A percentile compares a stretch with the other conserved stretches of the same genome.
phyloP scores from a whole-genome alignment of 1,284 basidiomycete genomes.

The Ceratobasidium sp. region DNA sequence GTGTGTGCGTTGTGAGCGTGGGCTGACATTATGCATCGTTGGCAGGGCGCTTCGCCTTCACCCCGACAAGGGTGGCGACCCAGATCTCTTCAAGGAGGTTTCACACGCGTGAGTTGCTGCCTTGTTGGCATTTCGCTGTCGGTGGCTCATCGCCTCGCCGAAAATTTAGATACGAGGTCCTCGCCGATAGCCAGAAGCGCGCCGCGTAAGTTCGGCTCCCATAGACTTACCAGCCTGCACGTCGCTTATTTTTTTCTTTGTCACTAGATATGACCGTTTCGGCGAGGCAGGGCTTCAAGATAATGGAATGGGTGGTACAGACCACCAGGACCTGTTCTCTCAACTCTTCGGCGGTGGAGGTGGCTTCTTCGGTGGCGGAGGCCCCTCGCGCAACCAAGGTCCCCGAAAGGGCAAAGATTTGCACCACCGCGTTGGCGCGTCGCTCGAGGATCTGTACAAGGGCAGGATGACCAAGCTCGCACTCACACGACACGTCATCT shows the following conservation, averaged over 20 bases:
- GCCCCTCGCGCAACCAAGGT: slow-evolving; percentile 74
- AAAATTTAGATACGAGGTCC: slow-evolving; percentile 83
- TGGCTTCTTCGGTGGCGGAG: slow-evolving; percentile 69
- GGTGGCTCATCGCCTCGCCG: slow-evolving; percentile 29
- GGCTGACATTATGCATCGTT: slow-evolving; percentile 35
- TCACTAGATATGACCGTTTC: slow-evolving; percentile 82
- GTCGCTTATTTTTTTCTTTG: slow-evolving; percentile 16
- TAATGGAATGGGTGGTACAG: slow-evolving; percentile 95
- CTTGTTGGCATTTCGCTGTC: slow-evolving; percentile 46
- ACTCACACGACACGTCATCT: slow-evolving; percentile 95
- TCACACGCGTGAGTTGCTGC: slow-evolving; percentile 84
- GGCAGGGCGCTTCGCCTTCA: slow-evolving; percentile 87
- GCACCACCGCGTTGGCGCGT: slow-evolving; percentile 95
- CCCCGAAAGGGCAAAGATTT: slow-evolving; percentile 98
- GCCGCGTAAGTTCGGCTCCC: slow-evolving; percentile 60
- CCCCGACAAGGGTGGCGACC: slow-evolving; percentile 97
- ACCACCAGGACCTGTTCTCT: slow-evolving; percentile 97
- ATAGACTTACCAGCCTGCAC: neutral
- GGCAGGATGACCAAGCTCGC: slow-evolving; percentile 99
- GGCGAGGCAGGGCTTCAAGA: slow-evolving; percentile 94
- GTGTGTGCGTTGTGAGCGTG: slow-evolving; percentile 12
- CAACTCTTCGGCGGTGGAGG: slow-evolving; percentile 90
- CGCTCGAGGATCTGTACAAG: slow-evolving; percentile 97
- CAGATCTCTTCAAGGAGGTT: slow-evolving; percentile 97
- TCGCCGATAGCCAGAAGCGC: slow-evolving; percentile 91